Percentiles rank a stretch among this genome's conserved stretches.
phyloP scores from a whole-genome alignment of 2,329 filamentous ascomycete species.

The Thelonectria discophora region DNA sequence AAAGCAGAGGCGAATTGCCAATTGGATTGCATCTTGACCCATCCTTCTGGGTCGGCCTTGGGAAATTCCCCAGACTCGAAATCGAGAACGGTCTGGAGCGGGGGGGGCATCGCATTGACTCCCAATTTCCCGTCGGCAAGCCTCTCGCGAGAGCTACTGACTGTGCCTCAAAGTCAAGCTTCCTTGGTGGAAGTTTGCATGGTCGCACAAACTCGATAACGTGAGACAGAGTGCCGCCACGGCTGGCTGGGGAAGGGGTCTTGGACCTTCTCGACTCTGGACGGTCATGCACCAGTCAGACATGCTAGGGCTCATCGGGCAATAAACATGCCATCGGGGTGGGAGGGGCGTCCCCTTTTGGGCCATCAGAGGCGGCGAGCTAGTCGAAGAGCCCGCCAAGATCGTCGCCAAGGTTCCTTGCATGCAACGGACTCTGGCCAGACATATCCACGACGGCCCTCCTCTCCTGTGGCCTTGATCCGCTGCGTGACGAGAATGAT shows the following conservation, averaged over 20 bases:
- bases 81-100: slow-evolving; percentile 23
- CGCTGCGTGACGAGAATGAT: background rate
- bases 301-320: slow-evolving; percentile 19
- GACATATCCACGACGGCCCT: background rate
- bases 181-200: background rate
- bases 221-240: slow-evolving; percentile 12
- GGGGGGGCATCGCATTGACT: slow-evolving; percentile 15
- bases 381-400: slow-evolving; percentile 14
- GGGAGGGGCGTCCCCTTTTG: slow-evolving; percentile 2
- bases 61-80: slow-evolving; percentile 24
- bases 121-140: slow-evolving; percentile 23
- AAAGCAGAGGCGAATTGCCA: background rate
- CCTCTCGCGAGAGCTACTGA: background rate
- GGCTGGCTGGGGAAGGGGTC: background rate
- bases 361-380: slow-evolving; percentile 7
- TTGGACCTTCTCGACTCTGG: background rate
- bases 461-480: background rate
- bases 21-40: slow-evolving; percentile 7
- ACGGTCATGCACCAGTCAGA: slow-evolving; percentile 7
- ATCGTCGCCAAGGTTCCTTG: slow-evolving; percentile 21
- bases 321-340: slow-evolving; percentile 17
- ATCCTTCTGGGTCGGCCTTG: slow-evolving; percentile 10
- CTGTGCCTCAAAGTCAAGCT: background rate
- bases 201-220: background rate
- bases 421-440: background rate